Conservation (phyloP, 2,329 filamentous ascomycete genomes). For the Fusarium compactum region DNA sequence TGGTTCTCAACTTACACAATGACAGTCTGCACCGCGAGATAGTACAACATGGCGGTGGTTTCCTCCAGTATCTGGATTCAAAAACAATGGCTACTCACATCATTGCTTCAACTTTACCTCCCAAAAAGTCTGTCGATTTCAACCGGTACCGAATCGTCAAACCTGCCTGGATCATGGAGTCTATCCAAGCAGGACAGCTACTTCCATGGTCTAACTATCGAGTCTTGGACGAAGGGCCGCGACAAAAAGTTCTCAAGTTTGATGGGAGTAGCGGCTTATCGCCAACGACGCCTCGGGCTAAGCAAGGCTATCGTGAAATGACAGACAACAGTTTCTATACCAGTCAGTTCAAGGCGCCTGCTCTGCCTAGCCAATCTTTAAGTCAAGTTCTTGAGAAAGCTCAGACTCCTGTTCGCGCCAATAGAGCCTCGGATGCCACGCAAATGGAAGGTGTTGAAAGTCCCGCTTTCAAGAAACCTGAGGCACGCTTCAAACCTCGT, state of each 20-base stretch:
- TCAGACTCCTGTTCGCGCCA: conserved; percentile 37
- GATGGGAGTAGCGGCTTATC: conserved; percentile 73
- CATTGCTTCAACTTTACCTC: conserved; percentile 88
- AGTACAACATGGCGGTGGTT: conserved; percentile 92
- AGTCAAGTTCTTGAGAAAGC: conserved; percentile 48
- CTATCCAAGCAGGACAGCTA: conserved; percentile 81
- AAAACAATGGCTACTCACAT: conserved; percentile 98
- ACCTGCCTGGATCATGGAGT: conserved; percentile 94
- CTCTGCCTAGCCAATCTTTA: conserved; percentile 46
- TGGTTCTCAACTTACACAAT: conserved; percentile 27
- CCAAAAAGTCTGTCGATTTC: conserved; percentile 93
- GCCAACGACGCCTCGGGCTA: conserved; percentile 69
- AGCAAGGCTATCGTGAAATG: conserved; percentile 81
- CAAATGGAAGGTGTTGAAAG: conserved; percentile 1
- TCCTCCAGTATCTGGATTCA: conserved; percentile 92
- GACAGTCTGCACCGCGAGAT: conserved; percentile 80
- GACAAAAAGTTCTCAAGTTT: conserved; percentile 80
- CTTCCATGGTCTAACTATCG: conserved; percentile 89
- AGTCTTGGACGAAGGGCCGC: conserved; percentile 84
- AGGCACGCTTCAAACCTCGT: neutral
- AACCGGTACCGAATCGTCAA: conserved; percentile 90
- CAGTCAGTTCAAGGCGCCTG: conserved; percentile 69
- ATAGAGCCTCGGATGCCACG: neutral
- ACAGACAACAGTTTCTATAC: conserved; percentile 87
- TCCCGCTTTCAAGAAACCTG: conserved; percentile 2